These are phyloP conservation scores for Linanthus parryae DNA, from an alignment of 148 eudicot genomes.

Conservation along the genomic window DNA sequence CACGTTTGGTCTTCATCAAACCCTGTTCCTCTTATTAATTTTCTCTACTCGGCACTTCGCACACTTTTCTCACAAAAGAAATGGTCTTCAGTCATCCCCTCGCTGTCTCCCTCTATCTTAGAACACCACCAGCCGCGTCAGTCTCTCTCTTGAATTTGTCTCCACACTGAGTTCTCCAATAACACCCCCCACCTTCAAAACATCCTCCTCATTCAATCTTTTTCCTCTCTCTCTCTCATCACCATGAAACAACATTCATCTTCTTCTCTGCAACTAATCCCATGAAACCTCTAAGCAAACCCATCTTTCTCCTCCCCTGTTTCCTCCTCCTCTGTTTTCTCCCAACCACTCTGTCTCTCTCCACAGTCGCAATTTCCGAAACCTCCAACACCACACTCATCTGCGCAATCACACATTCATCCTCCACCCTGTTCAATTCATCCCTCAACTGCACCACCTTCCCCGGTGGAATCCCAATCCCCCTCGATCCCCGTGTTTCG, in stretches of 20 bases:
- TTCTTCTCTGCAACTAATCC: constrained; percentile 10
- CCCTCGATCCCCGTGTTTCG: constrained; percentile 3
- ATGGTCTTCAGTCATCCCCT: too few species aligned
- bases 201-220: neutral
- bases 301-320: constrained; percentile 9
- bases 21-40: too few species aligned
- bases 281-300: constrained; percentile 12
- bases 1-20: too few species aligned
- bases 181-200: too few species aligned
- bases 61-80: too few species aligned
- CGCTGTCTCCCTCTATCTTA: too few species aligned
- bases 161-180: too few species aligned
- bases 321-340: constrained; percentile 11
- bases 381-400: constrained; percentile 31
- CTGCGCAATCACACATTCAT: constrained; percentile 41
- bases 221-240: neutral
- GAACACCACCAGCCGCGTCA: too few species aligned
- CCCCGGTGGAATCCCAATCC: constrained; percentile 25
- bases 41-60: too few species aligned
- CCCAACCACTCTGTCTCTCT: constrained; percentile 30
- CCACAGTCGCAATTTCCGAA: constrained; percentile 62
- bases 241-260: constrained; percentile 31
- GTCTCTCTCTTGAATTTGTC: too few species aligned
- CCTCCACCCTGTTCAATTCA: constrained; percentile 12
- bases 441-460: constrained; percentile 50